Conservation (phyloP, 2,329 filamentous ascomycete species). For the Fusarium brevicatenulatum region DNA sequence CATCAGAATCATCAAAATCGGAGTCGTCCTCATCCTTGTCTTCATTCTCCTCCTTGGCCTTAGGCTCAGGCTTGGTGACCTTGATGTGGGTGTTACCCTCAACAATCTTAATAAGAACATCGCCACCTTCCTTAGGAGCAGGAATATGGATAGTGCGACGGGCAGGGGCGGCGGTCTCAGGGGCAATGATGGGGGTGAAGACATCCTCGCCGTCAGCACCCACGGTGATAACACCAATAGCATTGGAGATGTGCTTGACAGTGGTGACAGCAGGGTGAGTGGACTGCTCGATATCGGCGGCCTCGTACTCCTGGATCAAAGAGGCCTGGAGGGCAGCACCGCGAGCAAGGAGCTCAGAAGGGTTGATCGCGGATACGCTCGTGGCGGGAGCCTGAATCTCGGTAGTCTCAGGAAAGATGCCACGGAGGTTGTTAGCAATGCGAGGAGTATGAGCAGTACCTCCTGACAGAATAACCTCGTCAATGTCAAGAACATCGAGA, state of each 20-base stretch:
- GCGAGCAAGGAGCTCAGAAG: conserved; percentile 86
- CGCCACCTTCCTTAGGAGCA: conserved; percentile 82
- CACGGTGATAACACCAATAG: conserved; percentile 84
- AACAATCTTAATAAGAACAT: conserved; percentile 87
- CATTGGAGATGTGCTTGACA: conserved; percentile 87
- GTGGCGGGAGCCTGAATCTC: conserved; percentile 86
- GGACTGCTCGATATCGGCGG: conserved; percentile 92
- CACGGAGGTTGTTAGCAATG: conserved; percentile 82
- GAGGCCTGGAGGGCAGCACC: conserved; percentile 96
- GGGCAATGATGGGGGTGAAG: conserved; percentile 83
- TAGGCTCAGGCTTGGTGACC: conserved; percentile 86
- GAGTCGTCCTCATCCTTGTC: conserved; percentile 73
- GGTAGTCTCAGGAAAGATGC: conserved; percentile 84
- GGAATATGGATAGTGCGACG: conserved; percentile 83
- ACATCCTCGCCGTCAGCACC: conserved; percentile 68
- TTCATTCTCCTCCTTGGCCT: conserved; percentile 72
- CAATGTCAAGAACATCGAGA: conserved; percentile 90
- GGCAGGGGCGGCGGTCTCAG: conserved; percentile 90
- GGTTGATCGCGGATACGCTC: conserved; percentile 82
- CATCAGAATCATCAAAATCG: conserved; percentile 67
- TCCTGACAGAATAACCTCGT: conserved; percentile 93
- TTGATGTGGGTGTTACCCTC: conserved; percentile 94
- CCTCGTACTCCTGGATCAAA: conserved; percentile 93
- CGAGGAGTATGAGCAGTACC: conserved; percentile 94
- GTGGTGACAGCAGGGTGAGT: conserved; percentile 95